Evolutionary conservation across 116 monocot species (phyloP).

Genomic region (Posidonia oceanica): DNA sequence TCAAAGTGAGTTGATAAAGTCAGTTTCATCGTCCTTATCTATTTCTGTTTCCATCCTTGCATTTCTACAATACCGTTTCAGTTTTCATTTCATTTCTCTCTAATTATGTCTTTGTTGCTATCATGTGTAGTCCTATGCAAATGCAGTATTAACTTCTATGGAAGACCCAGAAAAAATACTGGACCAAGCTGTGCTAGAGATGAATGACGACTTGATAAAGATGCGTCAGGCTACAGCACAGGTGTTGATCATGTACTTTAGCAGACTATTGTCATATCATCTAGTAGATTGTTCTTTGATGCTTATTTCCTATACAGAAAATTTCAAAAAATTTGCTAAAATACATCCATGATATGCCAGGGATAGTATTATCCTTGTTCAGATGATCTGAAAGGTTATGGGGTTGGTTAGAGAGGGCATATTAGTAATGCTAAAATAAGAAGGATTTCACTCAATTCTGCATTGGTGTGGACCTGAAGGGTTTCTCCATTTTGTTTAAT

Average conservation of each 20-base stretch:
- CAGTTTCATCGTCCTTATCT: background rate
- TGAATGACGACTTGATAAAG: slow-evolving; percentile 95
- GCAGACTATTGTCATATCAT: background rate
- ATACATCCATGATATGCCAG: too few relatives aligned
- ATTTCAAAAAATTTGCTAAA: too few relatives aligned
- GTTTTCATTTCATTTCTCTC: background rate
- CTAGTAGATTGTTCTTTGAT: background rate
- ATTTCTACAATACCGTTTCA: background rate
- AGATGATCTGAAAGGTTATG: too few relatives aligned
- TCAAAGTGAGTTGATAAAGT: slow-evolving; percentile 35
- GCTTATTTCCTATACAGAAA: background rate
- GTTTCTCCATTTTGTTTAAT: too few relatives aligned
- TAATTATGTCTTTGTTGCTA: background rate
- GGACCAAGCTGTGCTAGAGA: slow-evolving; percentile 94
- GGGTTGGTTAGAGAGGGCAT: too few relatives aligned
- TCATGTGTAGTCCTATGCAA: slow-evolving; percentile 82
- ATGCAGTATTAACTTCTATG: slow-evolving; percentile 68
- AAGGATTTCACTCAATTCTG: too few relatives aligned
- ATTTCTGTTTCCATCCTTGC: background rate
- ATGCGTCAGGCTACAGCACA: slow-evolving; percentile 98
- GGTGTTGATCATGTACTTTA: slow-evolving; percentile 22
- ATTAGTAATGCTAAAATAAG: too few relatives aligned
- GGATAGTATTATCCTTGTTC: too few relatives aligned
- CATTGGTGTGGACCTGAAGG: too few relatives aligned
- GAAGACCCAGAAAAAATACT: slow-evolving; percentile 99